Conservation (phyloP, 2,329 filamentous ascomycete species). For the Aureobasidium sp. region DNA sequence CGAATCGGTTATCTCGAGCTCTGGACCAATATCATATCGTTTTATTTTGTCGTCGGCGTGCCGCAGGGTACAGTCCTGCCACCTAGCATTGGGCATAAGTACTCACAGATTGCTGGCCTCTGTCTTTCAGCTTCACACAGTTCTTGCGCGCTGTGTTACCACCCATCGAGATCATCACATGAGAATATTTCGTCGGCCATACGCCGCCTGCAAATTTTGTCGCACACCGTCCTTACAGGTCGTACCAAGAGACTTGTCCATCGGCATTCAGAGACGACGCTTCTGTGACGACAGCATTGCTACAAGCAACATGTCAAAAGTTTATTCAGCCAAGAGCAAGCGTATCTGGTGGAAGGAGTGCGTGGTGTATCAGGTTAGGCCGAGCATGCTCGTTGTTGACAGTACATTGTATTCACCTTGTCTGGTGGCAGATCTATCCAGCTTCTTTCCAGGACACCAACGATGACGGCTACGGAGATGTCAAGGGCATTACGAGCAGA, state of each 20-base stretch:
- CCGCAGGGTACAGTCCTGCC: too few species aligned
- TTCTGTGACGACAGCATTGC: neutral
- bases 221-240: neutral
- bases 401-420: too few species aligned
- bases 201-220: too few species aligned
- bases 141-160: too few species aligned
- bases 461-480: slow-evolving; percentile 53
- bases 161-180: neutral
- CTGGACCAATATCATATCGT: too few species aligned
- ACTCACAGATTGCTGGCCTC: too few species aligned
- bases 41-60: too few species aligned
- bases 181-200: neutral
- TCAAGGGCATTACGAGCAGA: slow-evolving; percentile 56
- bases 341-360: neutral
- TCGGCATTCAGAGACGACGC: neutral
- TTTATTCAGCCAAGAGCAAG: neutral
- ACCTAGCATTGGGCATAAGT: too few species aligned
- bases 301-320: neutral
- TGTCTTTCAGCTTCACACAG: too few species aligned
- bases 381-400: too few species aligned
- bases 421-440: slow-evolving; percentile 35
- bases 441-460: slow-evolving; percentile 46
- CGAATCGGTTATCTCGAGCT: too few species aligned
- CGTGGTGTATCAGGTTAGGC: neutral
- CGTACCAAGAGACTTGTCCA: too few species aligned